Evolutionary conservation across 768 basidiomycete species (phyloP).

Genomic region (Favolaschia claudopus): DNA sequence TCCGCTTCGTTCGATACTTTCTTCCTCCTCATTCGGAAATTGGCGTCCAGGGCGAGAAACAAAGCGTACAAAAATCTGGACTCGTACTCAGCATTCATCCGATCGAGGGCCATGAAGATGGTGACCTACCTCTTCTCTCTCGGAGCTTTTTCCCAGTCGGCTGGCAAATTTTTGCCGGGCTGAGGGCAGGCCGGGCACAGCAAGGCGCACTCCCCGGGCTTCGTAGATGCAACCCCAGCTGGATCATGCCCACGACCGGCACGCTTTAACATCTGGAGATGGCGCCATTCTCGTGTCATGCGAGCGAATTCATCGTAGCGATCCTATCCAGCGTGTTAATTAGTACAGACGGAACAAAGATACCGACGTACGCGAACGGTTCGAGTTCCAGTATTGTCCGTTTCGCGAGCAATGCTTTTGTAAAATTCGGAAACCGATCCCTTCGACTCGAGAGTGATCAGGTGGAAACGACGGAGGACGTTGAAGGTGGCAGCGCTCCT

Average conservation of each 20-base stretch:
- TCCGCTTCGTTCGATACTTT: slow-evolving; percentile 18
- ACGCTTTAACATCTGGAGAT: slow-evolving; percentile 32
- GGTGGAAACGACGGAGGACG: neutral
- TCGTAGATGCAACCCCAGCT: neutral
- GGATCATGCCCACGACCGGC: slow-evolving; percentile 11
- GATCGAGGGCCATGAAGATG: neutral
- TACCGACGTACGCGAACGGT: neutral
- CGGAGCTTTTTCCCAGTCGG: slow-evolving; percentile 12
- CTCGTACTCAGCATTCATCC: neutral
- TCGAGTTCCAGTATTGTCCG: neutral
- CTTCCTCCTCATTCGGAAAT: slow-evolving; percentile 29
- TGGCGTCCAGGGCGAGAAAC: slow-evolving; percentile 31
- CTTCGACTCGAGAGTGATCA: neutral
- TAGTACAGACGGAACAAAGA: neutral
- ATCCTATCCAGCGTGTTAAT: slow-evolving; percentile 2
- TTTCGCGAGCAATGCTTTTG: neutral
- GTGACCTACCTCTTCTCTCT: slow-evolving; percentile 9
- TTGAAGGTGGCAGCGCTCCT: neutral
- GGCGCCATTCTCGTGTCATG: slow-evolving; percentile 21
- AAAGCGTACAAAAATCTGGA: slow-evolving; percentile 21
- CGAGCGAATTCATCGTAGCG: slow-evolving; percentile 27
- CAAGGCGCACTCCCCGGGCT: slow-evolving; percentile 20
- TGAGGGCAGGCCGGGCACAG: slow-evolving; percentile 38
- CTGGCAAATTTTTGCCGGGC: slow-evolving; percentile 31
- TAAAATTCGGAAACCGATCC: neutral